phyloP scores from a whole-genome alignment of 2,329 filamentous ascomycete species.

The Magnaporthiopsis incrustans region DNA sequence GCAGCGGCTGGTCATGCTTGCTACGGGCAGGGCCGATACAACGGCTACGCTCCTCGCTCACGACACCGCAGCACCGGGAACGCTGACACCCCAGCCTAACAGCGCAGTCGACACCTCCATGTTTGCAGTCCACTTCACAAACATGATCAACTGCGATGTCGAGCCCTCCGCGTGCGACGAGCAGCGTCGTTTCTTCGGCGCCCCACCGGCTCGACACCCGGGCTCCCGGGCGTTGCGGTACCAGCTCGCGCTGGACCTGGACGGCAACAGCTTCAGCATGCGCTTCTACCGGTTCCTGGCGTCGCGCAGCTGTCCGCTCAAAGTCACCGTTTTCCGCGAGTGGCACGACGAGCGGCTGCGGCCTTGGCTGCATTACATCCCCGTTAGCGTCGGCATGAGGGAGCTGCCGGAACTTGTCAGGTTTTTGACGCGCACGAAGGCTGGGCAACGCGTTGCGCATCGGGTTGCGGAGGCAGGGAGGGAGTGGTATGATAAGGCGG shows the following conservation, averaged over 20 bases:
- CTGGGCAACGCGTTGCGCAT: slow-evolving; percentile 38
- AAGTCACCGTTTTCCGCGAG: slow-evolving; percentile 40
- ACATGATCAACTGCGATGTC: slow-evolving; percentile 30
- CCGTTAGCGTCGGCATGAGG: slow-evolving; percentile 35
- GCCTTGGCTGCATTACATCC: slow-evolving; percentile 47
- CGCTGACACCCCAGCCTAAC: slow-evolving; percentile 17
- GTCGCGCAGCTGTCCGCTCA: slow-evolving; percentile 36
- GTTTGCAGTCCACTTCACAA: slow-evolving; percentile 1
- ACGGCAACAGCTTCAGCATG: slow-evolving; percentile 45
- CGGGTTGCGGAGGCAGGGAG: slow-evolving; percentile 44
- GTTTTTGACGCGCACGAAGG: slow-evolving; percentile 32
- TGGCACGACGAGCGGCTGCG: slow-evolving; percentile 46
- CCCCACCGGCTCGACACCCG: slow-evolving; percentile 2
- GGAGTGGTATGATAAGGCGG: slow-evolving; percentile 42
- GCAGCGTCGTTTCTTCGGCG: slow-evolving; percentile 10
- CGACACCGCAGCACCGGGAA: slow-evolving; percentile 16
- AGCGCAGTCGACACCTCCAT: slow-evolving; percentile 7
- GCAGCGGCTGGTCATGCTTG: slow-evolving; percentile 9
- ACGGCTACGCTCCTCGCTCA: slow-evolving; percentile 19
- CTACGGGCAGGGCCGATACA: slow-evolving; percentile 19
- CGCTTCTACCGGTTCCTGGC: slow-evolving; percentile 40
- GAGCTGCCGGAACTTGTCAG: slow-evolving; percentile 42
- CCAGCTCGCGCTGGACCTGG: slow-evolving; percentile 37
- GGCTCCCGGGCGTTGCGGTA: slow-evolving; percentile 22
- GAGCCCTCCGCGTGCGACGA: slow-evolving; percentile 6